phyloP scores from a whole-genome alignment of 768 basidiomycete species.

The Hysterangium stoloniferum region DNA sequence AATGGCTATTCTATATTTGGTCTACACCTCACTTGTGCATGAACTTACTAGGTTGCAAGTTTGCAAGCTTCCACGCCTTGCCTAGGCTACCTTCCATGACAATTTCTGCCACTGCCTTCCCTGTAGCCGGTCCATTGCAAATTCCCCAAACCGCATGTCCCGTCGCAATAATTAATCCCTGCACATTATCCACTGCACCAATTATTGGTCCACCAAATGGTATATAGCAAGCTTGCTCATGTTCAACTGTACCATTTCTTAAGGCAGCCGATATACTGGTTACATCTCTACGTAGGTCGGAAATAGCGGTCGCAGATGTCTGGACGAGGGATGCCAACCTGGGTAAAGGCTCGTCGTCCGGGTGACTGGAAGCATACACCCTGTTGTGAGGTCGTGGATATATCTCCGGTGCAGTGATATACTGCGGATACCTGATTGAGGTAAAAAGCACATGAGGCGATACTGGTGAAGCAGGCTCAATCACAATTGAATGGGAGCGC shows the following conservation, averaged over 20 bases:
- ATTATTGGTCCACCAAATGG: slow-evolving; percentile 72
- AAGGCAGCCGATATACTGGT: slow-evolving; percentile 52
- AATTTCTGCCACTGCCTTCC: slow-evolving; percentile 60
- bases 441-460: slow-evolving; percentile 81
- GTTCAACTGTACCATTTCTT: slow-evolving; percentile 43
- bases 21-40: background rate
- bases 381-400: slow-evolving; percentile 65
- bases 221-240: slow-evolving; percentile 69
- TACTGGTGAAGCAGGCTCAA: slow-evolving; percentile 37
- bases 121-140: slow-evolving; percentile 81
- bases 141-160: slow-evolving; percentile 84
- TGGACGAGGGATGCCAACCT: slow-evolving; percentile 62
- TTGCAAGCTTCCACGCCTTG: slow-evolving; percentile 4
- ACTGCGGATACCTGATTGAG: slow-evolving; percentile 44
- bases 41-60: slow-evolving; percentile 3
- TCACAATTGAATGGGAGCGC: slow-evolving; percentile 68
- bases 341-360: slow-evolving; percentile 66
- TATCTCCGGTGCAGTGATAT: slow-evolving; percentile 45
- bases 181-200: slow-evolving; percentile 47
- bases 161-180: slow-evolving; percentile 62
- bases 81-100: slow-evolving; percentile 49
- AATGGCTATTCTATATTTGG: background rate
- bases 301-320: slow-evolving; percentile 50
- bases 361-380: slow-evolving; percentile 73
- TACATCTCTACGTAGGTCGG: slow-evolving; percentile 48